Base-by-base conservation (phyloP, 306 rosid species). In the Citrullus colocynthis region DNA sequence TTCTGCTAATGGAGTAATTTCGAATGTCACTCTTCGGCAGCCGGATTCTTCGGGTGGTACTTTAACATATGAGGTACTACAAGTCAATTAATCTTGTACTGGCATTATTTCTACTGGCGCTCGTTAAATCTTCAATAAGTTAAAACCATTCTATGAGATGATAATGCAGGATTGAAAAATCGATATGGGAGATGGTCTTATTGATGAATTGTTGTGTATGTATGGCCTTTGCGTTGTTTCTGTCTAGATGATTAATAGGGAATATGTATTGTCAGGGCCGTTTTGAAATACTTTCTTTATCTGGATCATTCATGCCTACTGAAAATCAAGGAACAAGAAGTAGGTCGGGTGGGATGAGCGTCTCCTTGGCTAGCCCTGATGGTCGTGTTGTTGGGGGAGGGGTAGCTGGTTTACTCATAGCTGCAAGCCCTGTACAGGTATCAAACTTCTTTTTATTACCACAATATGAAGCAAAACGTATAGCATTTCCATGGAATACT, bases 351-450 rank as follows among this genome's bases (percentile, higher is more conserved):
- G 93, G 93, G 28, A 87, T 93, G 93, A 87, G 89, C 0, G 90
- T 91, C 74, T 85, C 93, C 8, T 58, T 93, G 84, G 90, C 93
- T 56, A 85, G 93, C 79, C 88, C 92, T 1, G 93, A 91, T 37
- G 93, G 96, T 44, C 96, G 90, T 13, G 91, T 88, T 48, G 87
- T 91, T 0, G 93, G 93, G 6, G 98, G 98, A 36, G 85, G 88
- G 44, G 96, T 93, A 74, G 90, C 89, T 15, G 98, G 97, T 72
- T 83, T 84, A 79, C 87, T 93, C 11, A 63, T 87, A 32, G 98
- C 98, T 49, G 97, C 92, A 9, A 59, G 89, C 83, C 96, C 97
- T 72, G 96, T 93, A 60, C 97, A 90, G 92, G 98, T 90, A 78
- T 78, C 20, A 41, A n/a, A 41, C 56, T 21, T 60, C 55, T 6